These are phyloP conservation scores for Euphorbia celastroides DNA, from an alignment of 441 rosid genomes.

Conservation along the genomic window DNA sequence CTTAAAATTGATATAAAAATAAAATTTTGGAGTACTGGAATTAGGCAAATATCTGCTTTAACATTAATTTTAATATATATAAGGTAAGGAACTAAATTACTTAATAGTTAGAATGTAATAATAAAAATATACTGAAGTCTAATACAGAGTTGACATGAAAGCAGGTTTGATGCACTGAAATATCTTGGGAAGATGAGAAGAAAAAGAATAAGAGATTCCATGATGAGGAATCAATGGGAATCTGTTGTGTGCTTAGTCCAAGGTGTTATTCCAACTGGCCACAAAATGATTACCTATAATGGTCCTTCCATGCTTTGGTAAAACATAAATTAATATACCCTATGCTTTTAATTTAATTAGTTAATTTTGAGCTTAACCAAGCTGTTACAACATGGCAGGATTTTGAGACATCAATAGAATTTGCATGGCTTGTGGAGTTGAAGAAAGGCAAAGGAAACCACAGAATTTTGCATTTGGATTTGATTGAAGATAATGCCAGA, in stretches of 20 bases:
- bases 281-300: conserved; percentile 59
- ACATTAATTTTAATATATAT: too few relatives aligned
- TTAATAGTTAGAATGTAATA: too few relatives aligned
- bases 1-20: too few relatives aligned
- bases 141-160: too few relatives aligned
- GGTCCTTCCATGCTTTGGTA: conserved; percentile 86
- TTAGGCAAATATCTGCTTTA: too few relatives aligned
- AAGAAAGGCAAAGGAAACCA: conserved; percentile 42
- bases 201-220: conserved; percentile 86
- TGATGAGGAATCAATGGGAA: conserved; percentile 97
- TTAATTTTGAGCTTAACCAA: not conserved
- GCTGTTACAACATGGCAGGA: conserved; percentile 54
- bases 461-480: conserved; percentile 74
- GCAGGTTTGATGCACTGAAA: conserved; percentile 76
- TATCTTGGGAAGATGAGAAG: conserved; percentile 76
- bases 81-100: too few relatives aligned
- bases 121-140: too few relatives aligned
- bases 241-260: conserved; percentile 89
- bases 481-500: conserved; percentile 86
- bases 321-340: not conserved
- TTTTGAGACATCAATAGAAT: conserved; percentile 69
- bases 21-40: too few relatives aligned
- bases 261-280: conserved; percentile 68
- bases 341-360: not conserved
- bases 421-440: conserved; percentile 81